Conservation (phyloP, 331 rosid species). For the Acacia pycnantha region DNA sequence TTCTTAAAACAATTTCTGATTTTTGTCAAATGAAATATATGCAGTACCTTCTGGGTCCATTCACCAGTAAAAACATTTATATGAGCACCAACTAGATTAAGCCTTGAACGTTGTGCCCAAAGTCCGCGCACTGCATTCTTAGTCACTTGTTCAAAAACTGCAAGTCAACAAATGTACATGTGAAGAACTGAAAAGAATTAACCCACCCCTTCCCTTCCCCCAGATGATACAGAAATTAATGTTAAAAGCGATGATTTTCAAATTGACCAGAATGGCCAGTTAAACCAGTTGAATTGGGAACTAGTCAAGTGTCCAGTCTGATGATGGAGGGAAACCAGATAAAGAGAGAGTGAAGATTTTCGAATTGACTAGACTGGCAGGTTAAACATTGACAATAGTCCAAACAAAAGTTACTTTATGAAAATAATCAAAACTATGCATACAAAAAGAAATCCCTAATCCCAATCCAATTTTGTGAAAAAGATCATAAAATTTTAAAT, state of each 20-base stretch:
- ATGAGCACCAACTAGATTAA: constrained; percentile 97
- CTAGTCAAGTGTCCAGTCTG: background rate
- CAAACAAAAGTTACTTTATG: background rate
- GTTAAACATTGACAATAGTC: background rate
- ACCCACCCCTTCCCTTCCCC: background rate
- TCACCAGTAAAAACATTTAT: constrained; percentile 98
- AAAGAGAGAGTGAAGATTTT: background rate
- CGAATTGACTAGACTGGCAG: no score
- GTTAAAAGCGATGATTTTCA: background rate
- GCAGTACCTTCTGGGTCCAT: constrained; percentile 97
- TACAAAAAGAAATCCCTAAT: background rate
- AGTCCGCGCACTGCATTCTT: constrained; percentile 93
- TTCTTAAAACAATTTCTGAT: background rate
- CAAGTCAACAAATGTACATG: constrained; percentile 26
- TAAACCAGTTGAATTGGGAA: background rate
- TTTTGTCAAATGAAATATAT: constrained; percentile 31
- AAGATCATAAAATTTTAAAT: background rate
- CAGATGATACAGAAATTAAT: background rate
- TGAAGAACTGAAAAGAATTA: background rate
- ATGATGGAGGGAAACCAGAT: background rate
- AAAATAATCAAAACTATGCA: background rate
- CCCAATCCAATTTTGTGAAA: background rate
- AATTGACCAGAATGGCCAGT: background rate
- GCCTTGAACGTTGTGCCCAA: constrained; percentile 96
- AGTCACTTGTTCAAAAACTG: constrained; percentile 98